These are phyloP conservation scores for Fusarium continuum DNA, from an alignment of 2,329 filamentous ascomycete genomes.

Conservation along the genomic window DNA sequence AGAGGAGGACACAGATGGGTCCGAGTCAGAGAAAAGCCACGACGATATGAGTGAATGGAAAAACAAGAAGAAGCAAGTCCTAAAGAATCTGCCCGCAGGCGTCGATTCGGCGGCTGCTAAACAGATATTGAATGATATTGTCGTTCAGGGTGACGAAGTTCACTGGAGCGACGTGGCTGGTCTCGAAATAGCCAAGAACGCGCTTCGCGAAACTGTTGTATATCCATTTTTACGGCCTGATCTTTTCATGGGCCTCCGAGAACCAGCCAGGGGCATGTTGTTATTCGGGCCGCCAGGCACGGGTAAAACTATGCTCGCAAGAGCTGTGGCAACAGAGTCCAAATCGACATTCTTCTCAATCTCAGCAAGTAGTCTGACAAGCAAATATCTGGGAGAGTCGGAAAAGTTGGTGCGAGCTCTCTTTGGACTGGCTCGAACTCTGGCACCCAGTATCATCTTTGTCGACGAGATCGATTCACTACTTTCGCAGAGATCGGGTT, in stretches of 20 bases:
- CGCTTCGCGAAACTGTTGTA: slow-evolving; percentile 93
- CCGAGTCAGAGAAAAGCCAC: slow-evolving; percentile 51
- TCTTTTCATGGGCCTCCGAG: slow-evolving; percentile 92
- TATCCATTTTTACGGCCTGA: slow-evolving; percentile 97
- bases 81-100: slow-evolving; percentile 82
- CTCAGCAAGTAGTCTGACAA: slow-evolving; percentile 91
- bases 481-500: slow-evolving; percentile 82
- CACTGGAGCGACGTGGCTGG: slow-evolving; percentile 95
- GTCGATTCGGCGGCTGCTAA: slow-evolving; percentile 85
- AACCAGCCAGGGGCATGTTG: slow-evolving; percentile 94
- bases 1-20: slow-evolving; percentile 57
- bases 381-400: slow-evolving; percentile 94
- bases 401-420: slow-evolving; percentile 95
- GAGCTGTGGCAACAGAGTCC: slow-evolving; percentile 91
- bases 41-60: slow-evolving; percentile 65
- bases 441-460: slow-evolving; percentile 96
- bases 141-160: slow-evolving; percentile 93
- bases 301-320: slow-evolving; percentile 96
- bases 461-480: slow-evolving; percentile 98
- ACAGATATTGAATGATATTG: slow-evolving; percentile 95
- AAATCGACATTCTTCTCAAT: slow-evolving; percentile 97
- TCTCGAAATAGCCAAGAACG: slow-evolving; percentile 87
- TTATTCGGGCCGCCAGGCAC: slow-evolving; percentile 98
- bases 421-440: slow-evolving; percentile 85
- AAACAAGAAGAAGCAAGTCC: slow-evolving; percentile 67